These are phyloP conservation scores for Daldinia decipiens DNA, from an alignment of 495 filamentous ascomycete genomes.

Conservation along the genomic window DNA sequence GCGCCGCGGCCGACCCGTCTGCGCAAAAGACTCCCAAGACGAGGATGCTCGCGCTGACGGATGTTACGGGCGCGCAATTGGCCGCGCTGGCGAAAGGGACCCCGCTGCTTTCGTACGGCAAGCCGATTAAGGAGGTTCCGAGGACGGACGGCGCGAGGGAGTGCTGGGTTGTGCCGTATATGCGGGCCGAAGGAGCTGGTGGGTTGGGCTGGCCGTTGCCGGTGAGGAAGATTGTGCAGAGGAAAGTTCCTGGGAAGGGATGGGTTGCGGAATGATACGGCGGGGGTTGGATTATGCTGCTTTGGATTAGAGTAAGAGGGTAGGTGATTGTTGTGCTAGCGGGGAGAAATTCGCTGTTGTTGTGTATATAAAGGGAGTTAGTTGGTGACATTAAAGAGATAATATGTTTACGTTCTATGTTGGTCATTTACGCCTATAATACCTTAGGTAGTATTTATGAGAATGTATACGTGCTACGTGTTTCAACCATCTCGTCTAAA, in stretches of 20 bases:
- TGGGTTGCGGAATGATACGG: constrained; percentile 67
- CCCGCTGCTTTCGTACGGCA: constrained; percentile 83
- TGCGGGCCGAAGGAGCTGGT: constrained; percentile 70
- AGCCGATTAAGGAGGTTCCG: constrained; percentile 81
- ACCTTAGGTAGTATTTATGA: no score
- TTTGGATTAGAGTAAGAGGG: not conserved
- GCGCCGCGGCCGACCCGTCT: constrained; percentile 59
- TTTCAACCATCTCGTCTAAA: no score
- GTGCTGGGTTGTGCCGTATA: constrained; percentile 83
- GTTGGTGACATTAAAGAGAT: no score
- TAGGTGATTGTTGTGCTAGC: no score
- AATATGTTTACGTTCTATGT: no score
- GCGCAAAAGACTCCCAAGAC: constrained; percentile 75
- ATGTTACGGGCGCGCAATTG: constrained; percentile 78
- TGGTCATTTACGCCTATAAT: no score
- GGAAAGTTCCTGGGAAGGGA: constrained; percentile 71
- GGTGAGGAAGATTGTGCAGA: constrained; percentile 83
- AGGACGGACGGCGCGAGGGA: constrained; percentile 69
- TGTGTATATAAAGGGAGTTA: no score
- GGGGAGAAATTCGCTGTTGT: no score
- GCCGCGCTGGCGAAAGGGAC: constrained; percentile 84
- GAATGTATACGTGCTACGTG: not conserved
- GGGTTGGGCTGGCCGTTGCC: constrained; percentile 84
- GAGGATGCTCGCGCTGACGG: constrained; percentile 87
- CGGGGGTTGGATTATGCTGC: not conserved